These are phyloP conservation scores for Fusarium nelsonii DNA, from an alignment of 2,329 filamentous ascomycete species.

Conservation along the genomic window DNA sequence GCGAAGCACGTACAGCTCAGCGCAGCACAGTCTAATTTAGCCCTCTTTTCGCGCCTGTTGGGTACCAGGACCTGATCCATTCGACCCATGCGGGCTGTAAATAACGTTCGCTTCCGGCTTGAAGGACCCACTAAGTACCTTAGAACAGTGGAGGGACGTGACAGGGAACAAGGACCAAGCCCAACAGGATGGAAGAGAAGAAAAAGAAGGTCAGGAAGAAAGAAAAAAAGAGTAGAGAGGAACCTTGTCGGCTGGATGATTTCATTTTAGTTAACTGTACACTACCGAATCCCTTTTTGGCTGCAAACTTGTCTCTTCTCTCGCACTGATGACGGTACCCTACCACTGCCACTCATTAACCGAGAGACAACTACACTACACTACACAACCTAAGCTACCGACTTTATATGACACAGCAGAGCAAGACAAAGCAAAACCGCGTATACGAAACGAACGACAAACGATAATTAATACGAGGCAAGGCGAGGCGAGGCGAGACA, in stretches of 20 bases:
- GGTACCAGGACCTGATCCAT: conserved; percentile 1
- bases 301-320: conserved; percentile 3
- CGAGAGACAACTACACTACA: conserved; percentile 1
- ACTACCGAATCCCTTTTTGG: background rate
- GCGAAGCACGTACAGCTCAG: background rate
- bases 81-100: conserved; percentile 7
- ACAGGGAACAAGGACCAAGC: background rate
- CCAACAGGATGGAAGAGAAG: background rate
- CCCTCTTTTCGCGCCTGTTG: background rate
- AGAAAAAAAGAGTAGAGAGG: background rate
- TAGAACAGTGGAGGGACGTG: background rate
- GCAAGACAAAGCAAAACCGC: background rate
- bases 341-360: background rate
- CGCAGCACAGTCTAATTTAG: background rate
- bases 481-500: background rate
- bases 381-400: too few species aligned
- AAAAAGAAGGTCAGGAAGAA: background rate
- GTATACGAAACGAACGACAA: background rate
- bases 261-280: conserved; percentile 6
- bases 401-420: background rate
- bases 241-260: conserved; percentile 1
- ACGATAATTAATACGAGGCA: background rate
- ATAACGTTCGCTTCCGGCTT: conserved; percentile 3
- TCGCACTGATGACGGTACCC: background rate
- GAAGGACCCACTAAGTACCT: conserved; percentile 3